Percentiles rank a stretch among this genome's conserved stretches.
Evolutionary conservation across 805 yeast species (phyloP).

Genomic region (Cyberlindnera samutprakarnensis): DNA sequence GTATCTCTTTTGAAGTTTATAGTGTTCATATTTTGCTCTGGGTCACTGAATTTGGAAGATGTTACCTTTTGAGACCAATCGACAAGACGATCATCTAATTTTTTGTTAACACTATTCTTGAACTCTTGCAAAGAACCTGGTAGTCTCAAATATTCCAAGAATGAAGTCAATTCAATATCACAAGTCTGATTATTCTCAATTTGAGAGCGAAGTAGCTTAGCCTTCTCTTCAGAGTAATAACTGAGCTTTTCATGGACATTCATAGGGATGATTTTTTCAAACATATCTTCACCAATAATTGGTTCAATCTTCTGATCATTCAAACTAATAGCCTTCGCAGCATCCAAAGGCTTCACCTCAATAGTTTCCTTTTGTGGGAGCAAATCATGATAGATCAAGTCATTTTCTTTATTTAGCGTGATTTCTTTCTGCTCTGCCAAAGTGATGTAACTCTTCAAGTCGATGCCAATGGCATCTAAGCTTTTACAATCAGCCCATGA

Average conservation of each 20-base stretch:
- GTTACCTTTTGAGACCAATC: conserved; percentile 23
- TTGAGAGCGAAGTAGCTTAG: conserved; percentile 64
- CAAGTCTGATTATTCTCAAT: conserved; percentile 71
- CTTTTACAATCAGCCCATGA: conserved; percentile 23
- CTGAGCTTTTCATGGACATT: conserved; percentile 83
- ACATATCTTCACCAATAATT: conserved; percentile 45
- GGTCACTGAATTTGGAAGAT: conserved; percentile 22
- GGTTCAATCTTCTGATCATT: conserved; percentile 39
- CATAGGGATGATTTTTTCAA: conserved; percentile 76
- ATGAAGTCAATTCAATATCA: conserved; percentile 69
- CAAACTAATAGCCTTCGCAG: conserved; percentile 52
- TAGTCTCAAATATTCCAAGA: conserved; percentile 70
- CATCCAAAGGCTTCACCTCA: conserved; percentile 49
- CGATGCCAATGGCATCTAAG: conserved; percentile 27
- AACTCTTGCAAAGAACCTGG: conserved; percentile 59
- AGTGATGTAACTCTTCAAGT: conserved; percentile 25
- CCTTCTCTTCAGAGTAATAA: conserved; percentile 83
- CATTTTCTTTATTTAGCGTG: conserved; percentile 70
- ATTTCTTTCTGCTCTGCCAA: conserved; percentile 29
- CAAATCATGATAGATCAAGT: conserved; percentile 75
- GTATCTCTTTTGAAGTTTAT: conserved; percentile 27
- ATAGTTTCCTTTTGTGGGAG: conserved; percentile 57
- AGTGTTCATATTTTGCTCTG: conserved; percentile 23
- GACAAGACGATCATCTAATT: conserved; percentile 24
- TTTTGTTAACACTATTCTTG: conserved; percentile 25